Conservation (phyloP, 352 stramenopile genomes). For the Pythium phragmiticola region DNA sequence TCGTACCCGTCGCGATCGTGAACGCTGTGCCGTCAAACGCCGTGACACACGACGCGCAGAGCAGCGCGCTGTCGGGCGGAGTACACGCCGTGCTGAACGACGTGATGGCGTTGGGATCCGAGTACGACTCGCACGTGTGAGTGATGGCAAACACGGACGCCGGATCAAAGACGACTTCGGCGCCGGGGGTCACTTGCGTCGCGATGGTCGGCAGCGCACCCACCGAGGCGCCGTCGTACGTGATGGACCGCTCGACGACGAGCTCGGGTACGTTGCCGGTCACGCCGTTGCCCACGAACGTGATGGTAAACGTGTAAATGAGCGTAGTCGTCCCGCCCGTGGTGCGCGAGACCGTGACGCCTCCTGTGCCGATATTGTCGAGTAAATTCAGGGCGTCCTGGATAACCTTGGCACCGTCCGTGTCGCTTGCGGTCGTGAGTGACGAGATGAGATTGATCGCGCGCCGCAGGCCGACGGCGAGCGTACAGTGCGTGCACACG, state of each 20-base stretch:
- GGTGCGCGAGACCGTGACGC: conserved; percentile 37
- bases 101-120: conserved; percentile 56
- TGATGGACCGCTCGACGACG: conserved; percentile 45
- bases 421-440: conserved; percentile 28
- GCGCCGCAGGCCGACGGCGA: conserved; percentile 47
- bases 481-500: conserved; percentile 69
- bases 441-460: conserved; percentile 45
- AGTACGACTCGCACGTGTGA: conserved; percentile 85
- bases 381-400: conserved; percentile 37
- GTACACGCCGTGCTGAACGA: conserved; percentile 60
- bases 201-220: conserved; percentile 37
- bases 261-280: conserved; percentile 87
- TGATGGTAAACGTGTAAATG: conserved; percentile 77
- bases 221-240: conserved; percentile 28
- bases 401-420: conserved; percentile 24
- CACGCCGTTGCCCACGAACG: conserved; percentile 78
- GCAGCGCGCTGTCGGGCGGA: conserved; percentile 25
- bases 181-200: conserved; percentile 34
- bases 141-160: conserved; percentile 52
- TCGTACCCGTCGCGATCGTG: conserved; percentile 37
- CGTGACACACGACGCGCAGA: conserved; percentile 65
- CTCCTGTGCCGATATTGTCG: conserved; percentile 50
- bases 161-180: conserved; percentile 41
- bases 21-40: conserved; percentile 61
- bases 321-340: conserved; percentile 41